These are phyloP conservation scores for Malus orientalis DNA, from an alignment of 306 rosid genomes.

Conservation along the genomic window DNA sequence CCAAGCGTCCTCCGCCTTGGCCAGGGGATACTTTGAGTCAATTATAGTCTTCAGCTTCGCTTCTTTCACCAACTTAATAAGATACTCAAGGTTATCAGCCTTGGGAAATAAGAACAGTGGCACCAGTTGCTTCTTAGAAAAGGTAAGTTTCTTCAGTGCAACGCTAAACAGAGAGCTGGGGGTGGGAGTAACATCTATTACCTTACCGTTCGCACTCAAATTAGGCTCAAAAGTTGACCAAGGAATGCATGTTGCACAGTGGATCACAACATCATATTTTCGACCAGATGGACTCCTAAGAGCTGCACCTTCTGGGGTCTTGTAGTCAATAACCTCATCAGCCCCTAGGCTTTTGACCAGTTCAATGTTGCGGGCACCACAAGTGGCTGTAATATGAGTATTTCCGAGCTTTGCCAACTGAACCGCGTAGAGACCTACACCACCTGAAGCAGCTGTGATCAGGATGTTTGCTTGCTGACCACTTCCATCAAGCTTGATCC, in stretches of 20 bases:
- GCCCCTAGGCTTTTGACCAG: slow-evolving; percentile 64
- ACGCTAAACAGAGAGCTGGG: slow-evolving; percentile 28
- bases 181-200: slow-evolving; percentile 57
- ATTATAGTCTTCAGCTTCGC: slow-evolving; percentile 64
- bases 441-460: slow-evolving; percentile 79
- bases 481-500: slow-evolving; percentile 53
- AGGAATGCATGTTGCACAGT: slow-evolving; percentile 52
- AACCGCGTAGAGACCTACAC: slow-evolving; percentile 74
- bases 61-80: slow-evolving; percentile 53
- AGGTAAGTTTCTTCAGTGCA: slow-evolving; percentile 53
- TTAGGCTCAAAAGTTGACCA: slow-evolving; percentile 82
- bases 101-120: slow-evolving; percentile 52
- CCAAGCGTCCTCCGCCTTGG: slow-evolving; percentile 63
- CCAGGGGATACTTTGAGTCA: slow-evolving; percentile 57
- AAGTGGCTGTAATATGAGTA: slow-evolving; percentile 75
- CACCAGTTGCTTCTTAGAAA: slow-evolving; percentile 60
- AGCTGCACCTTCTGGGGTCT: slow-evolving; percentile 60
- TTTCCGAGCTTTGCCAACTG: slow-evolving; percentile 80
- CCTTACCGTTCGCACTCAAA: slow-evolving; percentile 52
- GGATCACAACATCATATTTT: slow-evolving; percentile 66
- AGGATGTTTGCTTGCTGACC: slow-evolving; percentile 46
- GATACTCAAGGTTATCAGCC: slow-evolving; percentile 39
- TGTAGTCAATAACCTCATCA: slow-evolving; percentile 78
- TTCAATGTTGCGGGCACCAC: slow-evolving; percentile 67
- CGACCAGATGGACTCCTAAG: slow-evolving; percentile 59